Conservation (phyloP, 129 eudicot genomes). For the Centrapalus pauciflorus region DNA sequence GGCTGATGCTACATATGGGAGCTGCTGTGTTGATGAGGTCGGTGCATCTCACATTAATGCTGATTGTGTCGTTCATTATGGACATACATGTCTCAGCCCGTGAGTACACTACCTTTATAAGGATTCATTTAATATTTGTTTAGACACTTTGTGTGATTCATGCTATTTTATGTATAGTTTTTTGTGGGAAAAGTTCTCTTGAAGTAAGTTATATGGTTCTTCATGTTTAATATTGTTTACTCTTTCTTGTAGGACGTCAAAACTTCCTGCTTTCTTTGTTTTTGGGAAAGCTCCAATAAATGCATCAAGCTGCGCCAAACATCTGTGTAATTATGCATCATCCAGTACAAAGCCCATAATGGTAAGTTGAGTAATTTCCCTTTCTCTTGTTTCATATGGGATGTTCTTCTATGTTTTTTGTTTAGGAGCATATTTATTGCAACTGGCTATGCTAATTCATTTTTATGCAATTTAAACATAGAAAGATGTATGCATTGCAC, state of each 20-base stretch:
- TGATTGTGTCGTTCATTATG: constrained; percentile 90
- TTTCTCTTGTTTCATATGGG: neutral
- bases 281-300: constrained; percentile 65
- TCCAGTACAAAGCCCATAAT: constrained; percentile 51
- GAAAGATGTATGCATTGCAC: too few species aligned
- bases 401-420: neutral
- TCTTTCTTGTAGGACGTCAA: constrained; percentile 59
- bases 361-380: constrained; percentile 42
- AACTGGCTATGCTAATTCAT: neutral
- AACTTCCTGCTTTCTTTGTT: constrained; percentile 76
- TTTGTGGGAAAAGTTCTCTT: neutral
- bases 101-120: constrained; percentile 37
- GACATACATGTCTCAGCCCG: constrained; percentile 96
- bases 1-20: constrained; percentile 98
- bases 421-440: neutral
- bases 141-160: neutral
- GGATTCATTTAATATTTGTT: constrained; percentile 5
- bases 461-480: neutral
- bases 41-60: constrained; percentile 92
- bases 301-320: constrained; percentile 49
- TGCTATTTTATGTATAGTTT: neutral
- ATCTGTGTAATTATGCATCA: constrained; percentile 32
- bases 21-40: constrained; percentile 96
- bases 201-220: neutral
- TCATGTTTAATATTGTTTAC: neutral